Base-by-base conservation (phyloP, 2,329 filamentous ascomycete species). In the Sporothrix brasiliensis region DNA sequence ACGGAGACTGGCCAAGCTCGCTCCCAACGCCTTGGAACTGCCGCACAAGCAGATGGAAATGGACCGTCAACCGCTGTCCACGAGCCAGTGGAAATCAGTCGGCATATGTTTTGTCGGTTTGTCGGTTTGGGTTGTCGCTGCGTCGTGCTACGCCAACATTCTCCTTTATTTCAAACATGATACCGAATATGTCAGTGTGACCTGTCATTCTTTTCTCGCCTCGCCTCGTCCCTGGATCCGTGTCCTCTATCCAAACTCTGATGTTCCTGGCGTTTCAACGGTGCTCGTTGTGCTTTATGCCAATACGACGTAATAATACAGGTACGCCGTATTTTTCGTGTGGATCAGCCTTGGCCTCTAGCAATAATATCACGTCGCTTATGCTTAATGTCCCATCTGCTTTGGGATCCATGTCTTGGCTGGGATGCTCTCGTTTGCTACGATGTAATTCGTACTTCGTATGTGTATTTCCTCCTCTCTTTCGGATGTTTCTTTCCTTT, bases 201-300 rank as follows among this genome's bases (percentile, higher is more conserved):
- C 54, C 41, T 69, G 53, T 56, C 41, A 50, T 50, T 65, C 47
- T 39, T 11, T 41, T 1, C 3, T 41, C 34, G 10, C 16, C 19
- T 13, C 27, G 16, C 11, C n/a, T 4, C 10, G 21, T 21, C n/a
- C 50, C 50, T 53, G 50, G 21, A 53, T 27, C 50, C 30, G 21
- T 60, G 21, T 21, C 34, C 50, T 34, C 24, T 60, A 41, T 21
- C 34, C 5, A 34, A 9, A 9, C 34, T 34, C 34, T 34, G 5
- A 34, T 41, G n/a, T 41, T 30, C 56, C 56, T 60, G 30, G 30
- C 56, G 56, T 41, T 60, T 60, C 54, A 60, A 60, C 34, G 6
- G 34, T 9, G 34, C 3, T 6, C 34, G 6, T 34, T 34, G 34
- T 34, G 27, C 34, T 34, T 34, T 34, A 34, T 34, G 34, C 34